Conservation (phyloP, 805 yeast genomes). For the Candida ascalaphidarum region DNA sequence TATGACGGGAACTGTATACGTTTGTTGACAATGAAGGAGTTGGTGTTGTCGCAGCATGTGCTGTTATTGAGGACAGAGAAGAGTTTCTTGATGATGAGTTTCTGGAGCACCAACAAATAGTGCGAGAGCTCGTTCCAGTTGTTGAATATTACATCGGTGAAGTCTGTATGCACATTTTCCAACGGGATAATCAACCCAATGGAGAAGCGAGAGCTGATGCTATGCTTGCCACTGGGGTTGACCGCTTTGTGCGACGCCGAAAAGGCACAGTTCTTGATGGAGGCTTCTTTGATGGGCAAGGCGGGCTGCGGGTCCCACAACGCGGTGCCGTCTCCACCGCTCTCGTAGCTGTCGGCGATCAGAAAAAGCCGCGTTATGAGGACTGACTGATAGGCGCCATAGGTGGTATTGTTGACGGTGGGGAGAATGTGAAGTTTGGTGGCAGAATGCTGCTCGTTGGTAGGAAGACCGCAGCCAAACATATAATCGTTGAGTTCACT, state of each 20-base stretch:
- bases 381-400: slow-evolving; percentile 24
- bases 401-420: slow-evolving; percentile 24
- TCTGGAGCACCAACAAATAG: slow-evolving; percentile 31
- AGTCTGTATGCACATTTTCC: slow-evolving; percentile 15
- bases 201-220: slow-evolving; percentile 31
- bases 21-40: slow-evolving; percentile 16
- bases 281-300: slow-evolving; percentile 18
- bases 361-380: slow-evolving; percentile 39
- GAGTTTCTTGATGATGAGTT: slow-evolving; percentile 28
- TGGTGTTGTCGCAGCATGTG: slow-evolving; percentile 1
- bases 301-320: slow-evolving; percentile 39
- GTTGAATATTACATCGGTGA: slow-evolving; percentile 35
- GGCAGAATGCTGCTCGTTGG: slow-evolving; percentile 33
- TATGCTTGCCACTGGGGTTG: slow-evolving; percentile 3
- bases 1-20: slow-evolving; percentile 29
- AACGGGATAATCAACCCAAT: slow-evolving; percentile 43
- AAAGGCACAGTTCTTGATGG: slow-evolving; percentile 5
- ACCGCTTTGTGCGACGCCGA: neutral
- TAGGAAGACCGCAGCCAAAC: slow-evolving; percentile 51
- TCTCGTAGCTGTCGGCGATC: slow-evolving; percentile 14
- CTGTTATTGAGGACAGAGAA: slow-evolving; percentile 14
- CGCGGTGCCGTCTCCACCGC: slow-evolving; percentile 1
- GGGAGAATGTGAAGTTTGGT: slow-evolving; percentile 45
- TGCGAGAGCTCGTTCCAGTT: slow-evolving; percentile 42
- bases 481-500: slow-evolving; percentile 42